Conservation (phyloP, 495 filamentous ascomycete species). For the Entonaema liquescens region DNA sequence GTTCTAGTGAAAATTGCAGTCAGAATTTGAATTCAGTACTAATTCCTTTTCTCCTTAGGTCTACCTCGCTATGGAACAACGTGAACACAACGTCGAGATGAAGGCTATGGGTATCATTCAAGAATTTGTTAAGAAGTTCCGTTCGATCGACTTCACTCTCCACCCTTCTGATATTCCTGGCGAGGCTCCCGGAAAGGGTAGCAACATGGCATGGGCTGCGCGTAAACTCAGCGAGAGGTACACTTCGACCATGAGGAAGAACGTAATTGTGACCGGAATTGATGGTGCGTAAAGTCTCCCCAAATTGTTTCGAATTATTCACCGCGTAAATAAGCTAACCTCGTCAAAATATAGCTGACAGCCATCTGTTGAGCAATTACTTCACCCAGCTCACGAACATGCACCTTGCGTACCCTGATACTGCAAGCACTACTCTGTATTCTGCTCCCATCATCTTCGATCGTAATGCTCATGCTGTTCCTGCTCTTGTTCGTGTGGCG, state of each 20-base stretch:
- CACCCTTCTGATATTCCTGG: constrained; percentile 68
- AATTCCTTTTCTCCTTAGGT: constrained; percentile 53
- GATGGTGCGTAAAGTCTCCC: constrained; percentile 61
- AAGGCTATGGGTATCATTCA: constrained; percentile 65
- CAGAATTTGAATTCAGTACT: neutral
- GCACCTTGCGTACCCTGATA: constrained; percentile 63
- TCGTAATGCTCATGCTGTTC: constrained; percentile 71
- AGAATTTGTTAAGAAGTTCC: constrained; percentile 66
- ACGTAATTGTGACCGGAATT: constrained; percentile 74
- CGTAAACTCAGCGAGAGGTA: constrained; percentile 67
- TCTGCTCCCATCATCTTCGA: constrained; percentile 76
- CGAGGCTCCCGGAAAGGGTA: constrained; percentile 73
- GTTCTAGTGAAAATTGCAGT: neutral
- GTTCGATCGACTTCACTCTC: constrained; percentile 66
- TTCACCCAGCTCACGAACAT: constrained; percentile 68
- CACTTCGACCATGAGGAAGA: constrained; percentile 56
- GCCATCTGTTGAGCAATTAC: constrained; percentile 71
- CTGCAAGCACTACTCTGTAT: constrained; percentile 67
- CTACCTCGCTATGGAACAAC: constrained; percentile 75
- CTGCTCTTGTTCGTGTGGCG: constrained; percentile 71
- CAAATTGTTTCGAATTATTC: neutral
- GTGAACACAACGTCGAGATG: constrained; percentile 60
- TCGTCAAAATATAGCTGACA: constrained; percentile 63
- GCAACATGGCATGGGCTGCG: constrained; percentile 72
- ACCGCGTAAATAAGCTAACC: constrained; percentile 37